phyloP scores from a whole-genome alignment of 768 basidiomycete genomes.

The Russula sp. region DNA sequence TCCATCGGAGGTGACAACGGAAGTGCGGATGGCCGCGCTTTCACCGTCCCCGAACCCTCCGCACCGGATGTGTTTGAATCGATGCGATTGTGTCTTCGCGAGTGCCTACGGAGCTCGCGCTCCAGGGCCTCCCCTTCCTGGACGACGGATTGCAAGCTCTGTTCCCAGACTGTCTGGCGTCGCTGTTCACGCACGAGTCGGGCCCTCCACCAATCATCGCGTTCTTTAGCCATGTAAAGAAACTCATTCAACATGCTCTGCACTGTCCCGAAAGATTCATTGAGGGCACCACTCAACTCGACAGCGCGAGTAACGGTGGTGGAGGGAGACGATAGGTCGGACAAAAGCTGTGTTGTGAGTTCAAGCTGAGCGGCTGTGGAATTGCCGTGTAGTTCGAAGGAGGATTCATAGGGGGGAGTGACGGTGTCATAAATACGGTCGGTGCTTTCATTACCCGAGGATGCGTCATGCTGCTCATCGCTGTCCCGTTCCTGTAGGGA shows the following conservation, averaged over 20 bases:
- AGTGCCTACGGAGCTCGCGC: slow-evolving; percentile 59
- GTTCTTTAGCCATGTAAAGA: slow-evolving; percentile 56
- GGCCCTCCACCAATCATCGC: slow-evolving; percentile 75
- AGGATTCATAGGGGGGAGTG: slow-evolving; percentile 48
- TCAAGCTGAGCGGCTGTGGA: slow-evolving; percentile 72
- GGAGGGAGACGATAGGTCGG: slow-evolving; percentile 34
- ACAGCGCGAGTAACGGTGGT: slow-evolving; percentile 26
- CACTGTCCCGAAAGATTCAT: slow-evolving; percentile 50
- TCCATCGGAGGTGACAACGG: slow-evolving; percentile 10
- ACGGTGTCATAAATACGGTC: slow-evolving; percentile 25
- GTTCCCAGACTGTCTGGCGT: slow-evolving; percentile 76
- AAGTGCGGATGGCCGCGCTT: slow-evolving; percentile 16
- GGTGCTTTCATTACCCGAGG: slow-evolving; percentile 37
- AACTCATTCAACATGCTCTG: slow-evolving; percentile 60
- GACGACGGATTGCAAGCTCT: slow-evolving; percentile 80
- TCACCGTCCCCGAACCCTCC: slow-evolving; percentile 21
- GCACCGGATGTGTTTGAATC: slow-evolving; percentile 25
- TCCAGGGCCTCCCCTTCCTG: slow-evolving; percentile 81
- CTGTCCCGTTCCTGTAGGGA: not conserved
- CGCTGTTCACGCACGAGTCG: slow-evolving; percentile 58
- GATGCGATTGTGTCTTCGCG: slow-evolving; percentile 49
- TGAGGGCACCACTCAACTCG: slow-evolving; percentile 45
- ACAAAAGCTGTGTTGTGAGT: slow-evolving; percentile 57
- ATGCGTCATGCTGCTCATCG: slow-evolving; percentile 35
- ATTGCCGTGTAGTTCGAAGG: slow-evolving; percentile 63